Conservation (phyloP, 139 green algal genomes). For the Chlamydomonas schloesseri region DNA sequence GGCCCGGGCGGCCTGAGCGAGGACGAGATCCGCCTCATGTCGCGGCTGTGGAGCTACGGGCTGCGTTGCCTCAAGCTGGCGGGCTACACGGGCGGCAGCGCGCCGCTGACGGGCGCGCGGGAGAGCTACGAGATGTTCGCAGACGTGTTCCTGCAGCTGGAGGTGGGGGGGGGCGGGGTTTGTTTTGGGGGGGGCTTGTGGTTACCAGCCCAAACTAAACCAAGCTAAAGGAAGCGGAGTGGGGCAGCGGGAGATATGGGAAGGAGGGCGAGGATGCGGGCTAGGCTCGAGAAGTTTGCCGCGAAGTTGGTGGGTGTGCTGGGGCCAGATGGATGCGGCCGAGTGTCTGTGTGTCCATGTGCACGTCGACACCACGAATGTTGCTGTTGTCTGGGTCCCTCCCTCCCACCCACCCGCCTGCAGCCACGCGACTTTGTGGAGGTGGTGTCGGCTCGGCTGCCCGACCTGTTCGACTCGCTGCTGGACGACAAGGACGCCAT, state of each 20-base stretch:
- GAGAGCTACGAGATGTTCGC: constrained; percentile 48
- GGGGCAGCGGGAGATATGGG: too few relatives aligned
- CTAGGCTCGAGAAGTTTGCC: too few relatives aligned
- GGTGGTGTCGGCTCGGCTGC: constrained; percentile 77
- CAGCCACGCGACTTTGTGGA: constrained; percentile 90
- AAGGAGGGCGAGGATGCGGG: too few relatives aligned
- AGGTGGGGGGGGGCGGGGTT: constrained; percentile 4
- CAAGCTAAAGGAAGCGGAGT: too few relatives aligned
- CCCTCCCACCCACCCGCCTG: not conserved
- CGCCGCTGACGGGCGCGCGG: constrained; percentile 6
- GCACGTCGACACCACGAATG: too few relatives aligned
- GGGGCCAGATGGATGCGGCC: too few relatives aligned
- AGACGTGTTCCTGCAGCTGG: constrained; percentile 49
- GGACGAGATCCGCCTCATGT: constrained; percentile 49
- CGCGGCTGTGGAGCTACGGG: constrained; percentile 44
- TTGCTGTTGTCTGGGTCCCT: too few relatives aligned
- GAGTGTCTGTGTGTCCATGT: too few relatives aligned
- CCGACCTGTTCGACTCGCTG: constrained; percentile 65
- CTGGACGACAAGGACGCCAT: constrained; percentile 66
- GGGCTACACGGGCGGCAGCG: constrained; percentile 8
- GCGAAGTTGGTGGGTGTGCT: too few relatives aligned
- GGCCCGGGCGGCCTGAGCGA: constrained; percentile 34
- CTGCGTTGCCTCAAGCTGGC: constrained; percentile 47
- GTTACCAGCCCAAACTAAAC: too few relatives aligned
- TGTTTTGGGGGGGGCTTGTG: too few relatives aligned